Conservation (phyloP, 1,284 basidiomycete genomes). For the Austropuccinia psidii region DNA sequence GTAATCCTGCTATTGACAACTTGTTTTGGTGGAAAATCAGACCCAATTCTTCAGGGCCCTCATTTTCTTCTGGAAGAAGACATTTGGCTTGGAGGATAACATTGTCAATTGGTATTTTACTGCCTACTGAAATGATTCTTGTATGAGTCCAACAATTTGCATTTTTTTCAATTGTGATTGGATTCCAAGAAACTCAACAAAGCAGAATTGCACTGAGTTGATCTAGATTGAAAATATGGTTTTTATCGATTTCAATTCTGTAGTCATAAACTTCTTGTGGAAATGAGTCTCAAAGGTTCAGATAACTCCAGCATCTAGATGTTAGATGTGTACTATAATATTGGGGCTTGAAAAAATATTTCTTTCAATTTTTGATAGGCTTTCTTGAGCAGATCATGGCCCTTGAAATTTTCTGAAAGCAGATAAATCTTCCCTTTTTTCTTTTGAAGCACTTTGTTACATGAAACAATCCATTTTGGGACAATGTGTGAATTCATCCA, state of each 20-base stretch:
- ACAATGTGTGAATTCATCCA: neutral
- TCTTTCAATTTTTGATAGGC: neutral
- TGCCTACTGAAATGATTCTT: no score
- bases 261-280: no score
- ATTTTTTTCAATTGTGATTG: no score
- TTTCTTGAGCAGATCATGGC: neutral
- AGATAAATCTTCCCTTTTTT: neutral
- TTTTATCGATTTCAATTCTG: no score
- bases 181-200: neutral
- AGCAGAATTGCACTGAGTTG: neutral
- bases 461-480: constrained; percentile 1
- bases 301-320: neutral
- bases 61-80: no score
- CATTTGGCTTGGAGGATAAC: no score
- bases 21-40: no score
- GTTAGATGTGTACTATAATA: neutral
- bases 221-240: neutral
- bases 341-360: neutral
- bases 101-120: no score
- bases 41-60: no score
- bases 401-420: neutral
- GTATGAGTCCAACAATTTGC: no score
- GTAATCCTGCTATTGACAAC: no score
- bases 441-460: neutral
- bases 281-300: neutral